phyloP scores from a whole-genome alignment of 768 basidiomycete genomes.

The Xanthoconium stramineum region DNA sequence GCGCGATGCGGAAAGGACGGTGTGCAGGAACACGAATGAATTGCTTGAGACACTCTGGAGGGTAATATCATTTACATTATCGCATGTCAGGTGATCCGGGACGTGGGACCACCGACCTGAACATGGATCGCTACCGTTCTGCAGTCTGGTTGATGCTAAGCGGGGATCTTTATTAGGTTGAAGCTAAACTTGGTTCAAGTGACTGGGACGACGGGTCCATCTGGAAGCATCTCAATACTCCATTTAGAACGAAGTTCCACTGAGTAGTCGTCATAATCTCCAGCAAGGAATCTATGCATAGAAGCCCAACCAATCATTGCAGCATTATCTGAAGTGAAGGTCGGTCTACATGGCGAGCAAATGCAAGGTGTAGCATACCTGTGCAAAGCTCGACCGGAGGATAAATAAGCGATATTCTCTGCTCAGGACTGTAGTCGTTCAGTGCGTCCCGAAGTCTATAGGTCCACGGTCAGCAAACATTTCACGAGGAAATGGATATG shows the following conservation, averaged over 20 bases:
- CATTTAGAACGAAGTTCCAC: constrained; percentile 68
- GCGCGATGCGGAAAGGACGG: background rate
- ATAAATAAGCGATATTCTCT: constrained; percentile 52
- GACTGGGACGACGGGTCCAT: background rate
- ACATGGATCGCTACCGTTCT: background rate
- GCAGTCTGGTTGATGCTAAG: background rate
- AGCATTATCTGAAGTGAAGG: constrained; percentile 70
- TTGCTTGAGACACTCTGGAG: background rate
- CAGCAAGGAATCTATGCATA: constrained; percentile 69
- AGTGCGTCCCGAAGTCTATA: constrained; percentile 34
- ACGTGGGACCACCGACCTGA: background rate
- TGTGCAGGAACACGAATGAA: background rate
- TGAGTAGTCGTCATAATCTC: constrained; percentile 59
- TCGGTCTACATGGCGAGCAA: background rate
- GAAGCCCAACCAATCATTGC: constrained; percentile 96
- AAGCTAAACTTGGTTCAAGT: background rate
- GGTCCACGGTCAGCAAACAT: background rate
- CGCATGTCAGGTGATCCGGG: background rate
- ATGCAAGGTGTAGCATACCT: constrained; percentile 41
- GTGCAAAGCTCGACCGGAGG: constrained; percentile 83
- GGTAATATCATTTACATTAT: background rate
- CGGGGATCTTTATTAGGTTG: background rate
- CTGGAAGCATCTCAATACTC: constrained; percentile 55
- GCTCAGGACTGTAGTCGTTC: constrained; percentile 22
- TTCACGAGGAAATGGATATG: background rate